A percentile compares a stretch with the other conserved stretches of the same genome.
phyloP scores from a whole-genome alignment of 2,329 filamentous ascomycete genomes.

The Paramyrothecium roridum region DNA sequence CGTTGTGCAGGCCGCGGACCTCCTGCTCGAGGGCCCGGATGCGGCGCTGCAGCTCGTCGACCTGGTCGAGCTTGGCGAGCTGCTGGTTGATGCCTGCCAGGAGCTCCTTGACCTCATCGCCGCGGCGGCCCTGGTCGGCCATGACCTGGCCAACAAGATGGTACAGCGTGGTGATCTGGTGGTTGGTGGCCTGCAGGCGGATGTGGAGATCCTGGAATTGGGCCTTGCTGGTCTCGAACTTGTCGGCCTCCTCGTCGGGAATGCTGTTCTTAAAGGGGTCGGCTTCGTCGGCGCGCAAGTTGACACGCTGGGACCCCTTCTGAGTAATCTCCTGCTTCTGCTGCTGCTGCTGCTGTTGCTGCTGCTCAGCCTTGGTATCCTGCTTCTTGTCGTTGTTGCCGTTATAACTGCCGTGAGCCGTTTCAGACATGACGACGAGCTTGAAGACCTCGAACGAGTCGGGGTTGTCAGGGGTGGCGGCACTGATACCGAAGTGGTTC shows the following conservation, averaged over 20 bases:
- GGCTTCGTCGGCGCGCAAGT: constrained; percentile 18
- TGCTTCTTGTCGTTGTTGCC: constrained; percentile 14
- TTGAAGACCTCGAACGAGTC: constrained; percentile 96
- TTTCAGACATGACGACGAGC: constrained; percentile 66
- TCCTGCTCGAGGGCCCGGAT: constrained; percentile 55
- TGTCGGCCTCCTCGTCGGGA: constrained; percentile 45
- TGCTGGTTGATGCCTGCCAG: constrained; percentile 44
- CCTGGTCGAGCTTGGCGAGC: constrained; percentile 42
- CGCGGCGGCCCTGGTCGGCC: constrained; percentile 48
- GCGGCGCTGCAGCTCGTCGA: constrained; percentile 40
- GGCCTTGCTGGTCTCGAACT: constrained; percentile 44
- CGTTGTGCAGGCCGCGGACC: constrained; percentile 53
- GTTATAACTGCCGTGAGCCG: constrained; percentile 2
- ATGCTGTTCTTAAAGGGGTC: constrained; percentile 36
- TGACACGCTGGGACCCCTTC: constrained; percentile 18
- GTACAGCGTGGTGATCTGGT: constrained; percentile 47
- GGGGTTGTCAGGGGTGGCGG: constrained; percentile 83
- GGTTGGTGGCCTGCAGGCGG: constrained; percentile 71
- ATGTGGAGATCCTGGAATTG: constrained; percentile 86
- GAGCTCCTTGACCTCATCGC: constrained; percentile 49
- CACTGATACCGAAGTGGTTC: constrained; percentile 84
- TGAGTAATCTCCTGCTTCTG: constrained; percentile 27
- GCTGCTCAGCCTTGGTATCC: constrained; percentile 22
- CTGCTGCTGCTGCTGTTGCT: constrained; percentile 24
- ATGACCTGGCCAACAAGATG: too few species aligned